These are phyloP conservation scores for Quercus cerris DNA, from an alignment of 306 rosid genomes.

Conservation along the genomic window DNA sequence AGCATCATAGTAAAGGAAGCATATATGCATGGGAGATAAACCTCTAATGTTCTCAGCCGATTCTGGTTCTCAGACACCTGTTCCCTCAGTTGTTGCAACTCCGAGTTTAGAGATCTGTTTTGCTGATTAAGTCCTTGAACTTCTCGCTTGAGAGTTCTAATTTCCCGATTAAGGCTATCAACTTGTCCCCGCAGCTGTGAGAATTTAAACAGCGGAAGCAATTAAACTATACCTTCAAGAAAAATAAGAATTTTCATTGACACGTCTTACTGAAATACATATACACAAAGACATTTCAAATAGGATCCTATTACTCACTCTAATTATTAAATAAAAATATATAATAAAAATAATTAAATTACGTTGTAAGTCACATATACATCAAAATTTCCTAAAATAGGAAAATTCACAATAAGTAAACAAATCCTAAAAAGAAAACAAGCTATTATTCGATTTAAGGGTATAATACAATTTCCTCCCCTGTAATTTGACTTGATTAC, in stretches of 20 bases:
- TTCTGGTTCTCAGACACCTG: constrained; percentile 62
- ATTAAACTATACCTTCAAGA: constrained; percentile 15
- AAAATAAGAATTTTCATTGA: no score
- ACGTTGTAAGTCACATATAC: neutral
- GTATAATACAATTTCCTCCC: no score
- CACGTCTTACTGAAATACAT: no score
- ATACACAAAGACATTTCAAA: no score
- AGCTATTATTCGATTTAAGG: neutral
- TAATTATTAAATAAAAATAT: no score
- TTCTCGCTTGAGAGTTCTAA: constrained; percentile 31
- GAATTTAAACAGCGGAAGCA: no score
- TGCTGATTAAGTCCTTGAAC: constrained; percentile 49
- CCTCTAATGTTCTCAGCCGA: neutral
- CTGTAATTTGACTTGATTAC: no score
- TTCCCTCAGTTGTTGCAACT: constrained; percentile 48
- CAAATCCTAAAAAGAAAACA: neutral
- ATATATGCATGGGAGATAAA: no score
- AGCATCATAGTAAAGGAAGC: no score
- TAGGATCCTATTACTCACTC: no score
- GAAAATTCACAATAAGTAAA: no score
- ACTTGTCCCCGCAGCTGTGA: constrained; percentile 39
- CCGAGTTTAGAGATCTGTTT: constrained; percentile 41
- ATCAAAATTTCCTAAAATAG: constrained; percentile 57
- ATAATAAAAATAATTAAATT: no score
- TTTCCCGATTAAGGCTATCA: constrained; percentile 73